Evolutionary conservation across 805 yeast genomes (phyloP).

Genomic region (Huiozyma sinensis): DNA sequence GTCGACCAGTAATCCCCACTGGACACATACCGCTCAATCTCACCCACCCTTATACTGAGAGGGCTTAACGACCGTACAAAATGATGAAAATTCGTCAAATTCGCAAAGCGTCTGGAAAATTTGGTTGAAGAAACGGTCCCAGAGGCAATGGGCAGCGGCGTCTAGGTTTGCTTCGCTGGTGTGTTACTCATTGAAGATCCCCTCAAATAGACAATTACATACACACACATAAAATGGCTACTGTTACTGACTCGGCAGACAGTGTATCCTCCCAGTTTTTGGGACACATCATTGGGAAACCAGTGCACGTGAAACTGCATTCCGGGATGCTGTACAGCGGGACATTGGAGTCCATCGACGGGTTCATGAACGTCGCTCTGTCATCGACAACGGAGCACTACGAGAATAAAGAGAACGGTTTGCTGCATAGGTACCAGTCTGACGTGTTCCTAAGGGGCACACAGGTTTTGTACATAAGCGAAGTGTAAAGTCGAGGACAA

Average conservation of each 20-base stretch:
- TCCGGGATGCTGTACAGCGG: constrained; percentile 83
- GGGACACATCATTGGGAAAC: constrained; percentile 64
- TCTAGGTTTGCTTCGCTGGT: no score
- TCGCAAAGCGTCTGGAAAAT: no score
- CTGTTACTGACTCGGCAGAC: background rate
- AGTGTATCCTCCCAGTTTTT: constrained; percentile 68
- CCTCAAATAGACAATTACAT: no score
- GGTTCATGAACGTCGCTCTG: constrained; percentile 90
- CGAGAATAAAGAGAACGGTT: constrained; percentile 23
- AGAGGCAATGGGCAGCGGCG: no score
- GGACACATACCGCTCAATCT: no score
- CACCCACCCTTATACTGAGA: no score
- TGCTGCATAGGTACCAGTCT: constrained; percentile 22
- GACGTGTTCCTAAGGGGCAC: constrained; percentile 30
- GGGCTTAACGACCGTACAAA: no score
- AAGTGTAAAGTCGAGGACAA: constrained; percentile 9
- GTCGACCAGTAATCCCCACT: no score
- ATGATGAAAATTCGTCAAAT: no score
- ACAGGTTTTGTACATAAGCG: constrained; percentile 29
- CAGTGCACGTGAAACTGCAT: constrained; percentile 72
- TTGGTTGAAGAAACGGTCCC: no score
- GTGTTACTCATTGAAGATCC: no score
- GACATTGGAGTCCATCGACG: constrained; percentile 78
- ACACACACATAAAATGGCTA: background rate
- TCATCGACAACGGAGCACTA: constrained; percentile 59